Evolutionary conservation across 331 rosid species (phyloP).

Genomic region (Dryas integrifolia): DNA sequence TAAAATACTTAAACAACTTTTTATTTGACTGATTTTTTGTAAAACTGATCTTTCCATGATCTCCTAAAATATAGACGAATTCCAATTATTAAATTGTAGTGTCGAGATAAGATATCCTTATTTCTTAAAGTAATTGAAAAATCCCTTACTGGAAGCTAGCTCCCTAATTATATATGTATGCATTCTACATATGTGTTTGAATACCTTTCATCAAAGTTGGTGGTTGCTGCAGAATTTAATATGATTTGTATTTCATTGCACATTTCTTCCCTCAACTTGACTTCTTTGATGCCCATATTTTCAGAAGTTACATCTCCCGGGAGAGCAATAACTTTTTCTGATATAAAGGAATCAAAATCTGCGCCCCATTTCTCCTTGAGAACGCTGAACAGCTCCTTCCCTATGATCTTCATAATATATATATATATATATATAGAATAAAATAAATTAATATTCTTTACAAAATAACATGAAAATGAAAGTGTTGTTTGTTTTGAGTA

Average conservation of each 20-base stretch:
- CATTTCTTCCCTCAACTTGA: slow-evolving; percentile 35
- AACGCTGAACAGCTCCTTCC: slow-evolving; percentile 51
- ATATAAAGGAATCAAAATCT: slow-evolving; percentile 40
- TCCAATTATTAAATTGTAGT: too few relatives aligned
- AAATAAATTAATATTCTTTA: background rate
- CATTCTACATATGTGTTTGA: too few relatives aligned
- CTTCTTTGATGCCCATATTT: slow-evolving; percentile 42
- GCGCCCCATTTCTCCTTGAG: slow-evolving; percentile 48
- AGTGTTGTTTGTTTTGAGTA: background rate
- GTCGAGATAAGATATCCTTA: too few relatives aligned
- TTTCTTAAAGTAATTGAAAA: too few relatives aligned
- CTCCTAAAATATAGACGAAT: too few relatives aligned
- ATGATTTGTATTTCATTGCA: slow-evolving; percentile 41
- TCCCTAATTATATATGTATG: too few relatives aligned
- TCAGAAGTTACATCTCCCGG: slow-evolving; percentile 53
- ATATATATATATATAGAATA: background rate
- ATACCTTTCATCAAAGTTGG: slow-evolving; percentile 40
- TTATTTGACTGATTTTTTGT: too few relatives aligned
- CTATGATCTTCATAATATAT: slow-evolving; percentile 37
- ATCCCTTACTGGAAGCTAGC: too few relatives aligned
- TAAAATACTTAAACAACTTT: too few relatives aligned
- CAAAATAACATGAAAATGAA: background rate
- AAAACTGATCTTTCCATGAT: too few relatives aligned
- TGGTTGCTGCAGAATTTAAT: slow-evolving; percentile 63
- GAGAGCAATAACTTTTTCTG: slow-evolving; percentile 46